These are phyloP conservation scores for Sarocladium strictum DNA, from an alignment of 2,329 filamentous ascomycete species.

Conservation along the genomic window DNA sequence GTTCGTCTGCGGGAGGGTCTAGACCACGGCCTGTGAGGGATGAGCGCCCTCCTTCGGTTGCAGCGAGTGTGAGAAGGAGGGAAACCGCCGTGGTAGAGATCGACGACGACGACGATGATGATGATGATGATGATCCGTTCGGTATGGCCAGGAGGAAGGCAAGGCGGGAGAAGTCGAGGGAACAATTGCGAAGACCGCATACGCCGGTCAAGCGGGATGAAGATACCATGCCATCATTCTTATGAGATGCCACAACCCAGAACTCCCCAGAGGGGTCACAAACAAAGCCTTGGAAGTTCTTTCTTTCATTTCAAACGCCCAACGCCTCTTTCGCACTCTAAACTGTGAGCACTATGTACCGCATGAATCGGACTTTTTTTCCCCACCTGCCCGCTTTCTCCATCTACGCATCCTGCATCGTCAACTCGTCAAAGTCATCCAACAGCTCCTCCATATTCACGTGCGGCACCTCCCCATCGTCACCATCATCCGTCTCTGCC, in stretches of 20 bases:
- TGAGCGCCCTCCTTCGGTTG: background rate
- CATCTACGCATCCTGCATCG: conserved; percentile 52
- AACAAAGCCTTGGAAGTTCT: background rate
- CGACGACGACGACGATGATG: conserved; percentile 18
- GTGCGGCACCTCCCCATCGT: conserved; percentile 60
- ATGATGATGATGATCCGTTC: conserved; percentile 26
- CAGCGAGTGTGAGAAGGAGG: background rate
- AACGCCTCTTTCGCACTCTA: background rate
- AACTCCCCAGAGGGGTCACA: too few species aligned
- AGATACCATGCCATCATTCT: conserved; percentile 31
- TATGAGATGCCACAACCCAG: conserved; percentile 23
- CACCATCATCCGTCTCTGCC: conserved; percentile 56
- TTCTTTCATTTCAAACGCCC: conserved; percentile 7
- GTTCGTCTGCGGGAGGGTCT: background rate
- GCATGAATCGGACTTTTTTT: background rate
- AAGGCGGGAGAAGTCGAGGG: conserved; percentile 24
- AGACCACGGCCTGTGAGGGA: too few species aligned
- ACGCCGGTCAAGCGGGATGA: conserved; percentile 14
- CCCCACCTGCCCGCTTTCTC: conserved; percentile 5
- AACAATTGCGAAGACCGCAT: conserved; percentile 18
- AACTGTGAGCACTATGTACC: background rate
- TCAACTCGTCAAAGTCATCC: conserved; percentile 89
- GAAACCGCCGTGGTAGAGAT: background rate
- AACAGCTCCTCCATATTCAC: conserved; percentile 77
- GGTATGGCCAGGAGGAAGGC: conserved; percentile 25